Conservation (phyloP, 768 basidiomycete genomes). For the Stropharia rugosoannulata region DNA sequence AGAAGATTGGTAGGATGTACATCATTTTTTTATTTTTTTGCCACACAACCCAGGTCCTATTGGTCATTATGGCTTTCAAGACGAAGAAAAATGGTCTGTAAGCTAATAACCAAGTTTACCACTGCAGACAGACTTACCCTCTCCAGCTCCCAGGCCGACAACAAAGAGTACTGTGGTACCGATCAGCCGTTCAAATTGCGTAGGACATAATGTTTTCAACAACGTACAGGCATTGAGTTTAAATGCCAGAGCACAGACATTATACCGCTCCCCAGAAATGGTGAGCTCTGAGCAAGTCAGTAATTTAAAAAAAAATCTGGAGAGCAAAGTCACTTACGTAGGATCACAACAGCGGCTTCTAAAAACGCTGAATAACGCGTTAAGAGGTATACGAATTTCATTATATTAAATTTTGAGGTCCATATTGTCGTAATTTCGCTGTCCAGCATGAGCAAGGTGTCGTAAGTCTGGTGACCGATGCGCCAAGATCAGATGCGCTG, state of each 20-base stretch:
- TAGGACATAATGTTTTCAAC: no score
- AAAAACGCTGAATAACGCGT: conserved; percentile 20
- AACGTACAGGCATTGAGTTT: conserved; percentile 12
- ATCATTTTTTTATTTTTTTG: conserved; percentile 10
- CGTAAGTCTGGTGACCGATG: conserved; percentile 12
- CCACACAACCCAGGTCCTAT: conserved; percentile 21
- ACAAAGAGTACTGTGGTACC: conserved; percentile 6
- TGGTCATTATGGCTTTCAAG: conserved; percentile 13
- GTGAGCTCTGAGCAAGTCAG: conserved; percentile 1
- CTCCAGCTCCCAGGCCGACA: conserved; percentile 12
- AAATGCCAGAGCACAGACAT: conserved; percentile 6
- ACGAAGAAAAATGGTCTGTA: not conserved
- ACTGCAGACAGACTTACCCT: conserved; percentile 9
- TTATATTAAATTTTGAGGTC: conserved; percentile 12
- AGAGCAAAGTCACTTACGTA: conserved; percentile 11
- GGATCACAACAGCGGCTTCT: conserved; percentile 19
- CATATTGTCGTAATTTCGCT: conserved; percentile 17
- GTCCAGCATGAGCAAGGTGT: conserved; percentile 17
- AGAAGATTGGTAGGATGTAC: conserved; percentile 9
- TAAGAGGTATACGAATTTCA: conserved; percentile 19
- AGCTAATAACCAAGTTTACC: not conserved
- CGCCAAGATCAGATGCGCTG: not conserved
- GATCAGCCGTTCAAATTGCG: not conserved
- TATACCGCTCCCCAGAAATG: conserved; percentile 8
- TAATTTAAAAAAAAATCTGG: not conserved